These are phyloP conservation scores for Sporothrix variecibatus DNA, from an alignment of 2,329 filamentous ascomycete genomes.

Conservation along the genomic window DNA sequence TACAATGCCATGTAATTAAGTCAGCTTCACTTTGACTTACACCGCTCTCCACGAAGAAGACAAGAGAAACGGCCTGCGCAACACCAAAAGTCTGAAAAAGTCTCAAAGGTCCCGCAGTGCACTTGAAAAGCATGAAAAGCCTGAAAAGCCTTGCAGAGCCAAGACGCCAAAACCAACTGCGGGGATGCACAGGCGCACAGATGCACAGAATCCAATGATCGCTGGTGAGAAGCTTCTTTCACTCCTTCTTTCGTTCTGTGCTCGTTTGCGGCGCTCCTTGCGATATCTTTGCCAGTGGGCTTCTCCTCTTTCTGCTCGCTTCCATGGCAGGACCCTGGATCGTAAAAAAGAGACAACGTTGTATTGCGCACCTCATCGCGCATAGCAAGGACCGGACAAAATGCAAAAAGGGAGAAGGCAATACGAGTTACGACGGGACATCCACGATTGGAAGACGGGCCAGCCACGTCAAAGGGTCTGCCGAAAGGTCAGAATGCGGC, in stretches of 20 bases:
- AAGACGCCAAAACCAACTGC: slow-evolving; percentile 5
- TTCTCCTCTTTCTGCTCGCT: background rate
- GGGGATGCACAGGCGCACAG: background rate
- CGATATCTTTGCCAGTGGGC: background rate
- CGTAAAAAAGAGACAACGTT: background rate
- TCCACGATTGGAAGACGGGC: background rate
- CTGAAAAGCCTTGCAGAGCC: background rate
- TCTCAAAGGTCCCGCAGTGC: too few relatives aligned
- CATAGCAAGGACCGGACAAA: slow-evolving; percentile 13
- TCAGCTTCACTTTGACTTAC: background rate
- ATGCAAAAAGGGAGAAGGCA: too few relatives aligned
- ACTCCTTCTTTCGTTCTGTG: background rate
- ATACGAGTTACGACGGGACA: background rate
- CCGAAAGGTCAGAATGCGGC: background rate
- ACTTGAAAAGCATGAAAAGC: background rate
- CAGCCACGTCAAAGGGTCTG: background rate
- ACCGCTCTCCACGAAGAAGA: background rate
- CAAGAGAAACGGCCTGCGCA: background rate
- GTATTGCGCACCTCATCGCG: background rate
- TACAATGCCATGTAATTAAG: background rate
- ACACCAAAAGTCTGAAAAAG: background rate
- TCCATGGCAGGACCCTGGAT: background rate
- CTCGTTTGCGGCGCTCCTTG: background rate
- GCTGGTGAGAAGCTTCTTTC: slow-evolving; percentile 2
- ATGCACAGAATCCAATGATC: background rate